These are phyloP conservation scores for Trichoderma parareesei DNA, from an alignment of 495 filamentous ascomycete species.

Conservation along the genomic window DNA sequence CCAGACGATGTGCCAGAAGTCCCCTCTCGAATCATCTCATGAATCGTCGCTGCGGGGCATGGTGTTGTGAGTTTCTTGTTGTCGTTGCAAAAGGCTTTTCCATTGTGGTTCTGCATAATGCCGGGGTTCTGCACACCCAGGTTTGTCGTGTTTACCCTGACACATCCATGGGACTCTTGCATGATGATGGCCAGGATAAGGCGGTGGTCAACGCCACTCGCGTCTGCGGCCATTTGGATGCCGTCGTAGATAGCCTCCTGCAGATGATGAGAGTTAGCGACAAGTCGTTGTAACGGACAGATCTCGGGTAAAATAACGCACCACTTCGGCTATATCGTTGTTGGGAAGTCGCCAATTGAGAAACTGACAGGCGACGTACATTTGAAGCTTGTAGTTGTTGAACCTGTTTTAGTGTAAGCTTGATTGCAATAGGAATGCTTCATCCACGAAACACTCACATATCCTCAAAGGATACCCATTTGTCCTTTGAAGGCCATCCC, in stretches of 20 bases:
- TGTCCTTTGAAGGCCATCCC: not conserved
- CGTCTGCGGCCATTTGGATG: not conserved
- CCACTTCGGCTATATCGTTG: not conserved
- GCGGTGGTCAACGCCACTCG: not conserved
- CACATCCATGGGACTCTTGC: not conserved
- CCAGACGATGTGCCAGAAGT: not conserved
- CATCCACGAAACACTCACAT: constrained; percentile 16
- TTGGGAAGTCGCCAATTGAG: not conserved
- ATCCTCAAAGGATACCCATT: not conserved
- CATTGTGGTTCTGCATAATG: not conserved
- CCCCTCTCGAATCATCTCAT: not conserved
- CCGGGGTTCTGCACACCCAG: not conserved
- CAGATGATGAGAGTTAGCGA: not conserved
- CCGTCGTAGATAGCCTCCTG: not conserved
- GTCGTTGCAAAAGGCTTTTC: constrained; percentile 4
- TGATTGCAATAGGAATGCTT: not conserved
- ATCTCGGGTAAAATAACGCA: not conserved
- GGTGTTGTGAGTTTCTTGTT: constrained; percentile 19
- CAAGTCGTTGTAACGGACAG: not conserved
- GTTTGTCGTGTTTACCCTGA: not conserved
- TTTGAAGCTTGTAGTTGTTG: not conserved
- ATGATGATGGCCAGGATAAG: not conserved
- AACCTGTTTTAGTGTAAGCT: constrained; percentile 18
- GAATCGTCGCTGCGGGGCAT: not conserved
- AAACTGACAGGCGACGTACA: not conserved